Base-by-base conservation (phyloP, 148 eudicot genomes). In the Nyssa sinensis region DNA sequence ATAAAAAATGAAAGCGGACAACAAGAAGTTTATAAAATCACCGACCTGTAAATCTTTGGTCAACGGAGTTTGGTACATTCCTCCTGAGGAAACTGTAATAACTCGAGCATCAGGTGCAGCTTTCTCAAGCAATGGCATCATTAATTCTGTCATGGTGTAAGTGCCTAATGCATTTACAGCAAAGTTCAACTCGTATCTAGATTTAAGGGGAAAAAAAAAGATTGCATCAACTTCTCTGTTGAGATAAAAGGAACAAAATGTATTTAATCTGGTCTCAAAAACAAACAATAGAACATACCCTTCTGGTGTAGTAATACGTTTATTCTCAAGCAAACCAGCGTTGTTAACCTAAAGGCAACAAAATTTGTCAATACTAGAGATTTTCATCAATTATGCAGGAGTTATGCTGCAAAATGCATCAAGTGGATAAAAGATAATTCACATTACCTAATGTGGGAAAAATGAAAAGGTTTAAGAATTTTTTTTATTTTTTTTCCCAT, bases 41-140 rank as follows among this genome's bases (percentile, higher is more conserved):
- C 58, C 70, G 68, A 92, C 98, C 87, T 95, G 96, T 68, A 95
- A 78, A 85, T 95, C 96, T 74, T 81, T 83, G 19, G 84, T 90
- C 85, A 95, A 84, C 12, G 96, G 98, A 67, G 81, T 64, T 35
- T 87, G 73, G 78, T 95, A 95, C 96, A 95, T 95, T 77, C 97
- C 98, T 57, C 97, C 97, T 5, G 97, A 92, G 63, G 97, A 76
- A 51, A 95, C 97, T 30, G 98, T 90, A 57, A 95, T 90, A 2
- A 92, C 97, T 81, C 94, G 90, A 71, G 97, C 89, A 86, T 95
- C 96, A 66, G 96, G 97, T 29, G 86, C 87, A 74, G 97, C 96
- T 82, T 90, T 92, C 83, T 92, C 96, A 81, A 95, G 73, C 79
- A 85, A 77, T 9, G 98, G 97, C 75, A 92, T 25, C 90, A 95